Conservation (phyloP, 495 filamentous ascomycete species). For the Penicillium samsonianum region DNA sequence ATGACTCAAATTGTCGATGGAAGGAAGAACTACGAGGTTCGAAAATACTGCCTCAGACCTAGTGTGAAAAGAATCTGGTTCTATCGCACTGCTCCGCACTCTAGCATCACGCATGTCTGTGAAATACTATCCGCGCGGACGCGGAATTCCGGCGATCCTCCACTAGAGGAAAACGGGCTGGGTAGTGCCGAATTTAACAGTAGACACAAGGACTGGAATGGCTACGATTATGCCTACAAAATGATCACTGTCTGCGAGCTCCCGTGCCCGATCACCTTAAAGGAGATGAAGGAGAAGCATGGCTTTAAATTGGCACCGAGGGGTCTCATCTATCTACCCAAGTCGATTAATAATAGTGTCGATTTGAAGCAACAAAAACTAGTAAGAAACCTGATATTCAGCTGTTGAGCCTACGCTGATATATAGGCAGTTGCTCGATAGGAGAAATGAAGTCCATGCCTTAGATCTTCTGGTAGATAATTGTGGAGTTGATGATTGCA, state of each 20-base stretch:
- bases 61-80: constrained; percentile 13
- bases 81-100: constrained; percentile 13
- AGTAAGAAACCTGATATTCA: background rate
- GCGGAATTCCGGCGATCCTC: background rate
- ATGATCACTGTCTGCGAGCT: background rate
- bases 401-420: background rate
- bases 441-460: background rate
- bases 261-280: background rate
- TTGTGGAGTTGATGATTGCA: too few relatives aligned
- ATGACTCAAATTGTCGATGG: constrained; percentile 13
- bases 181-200: background rate
- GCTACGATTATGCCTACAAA: background rate
- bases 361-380: constrained; percentile 9
- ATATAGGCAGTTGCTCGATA: background rate
- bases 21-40: constrained; percentile 11
- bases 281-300: constrained; percentile 2
- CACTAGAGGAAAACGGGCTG: constrained; percentile 1
- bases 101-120: constrained; percentile 15
- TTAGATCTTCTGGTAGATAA: too few relatives aligned
- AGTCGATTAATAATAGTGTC: background rate
- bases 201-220: background rate
- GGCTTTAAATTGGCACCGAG: background rate
- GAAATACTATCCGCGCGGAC: constrained; percentile 6
- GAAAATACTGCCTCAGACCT: constrained; percentile 10
- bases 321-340: constrained; percentile 3